Evolutionary conservation across 805 yeast genomes (phyloP).

Genomic region (Metschnikowia colocasiae): DNA sequence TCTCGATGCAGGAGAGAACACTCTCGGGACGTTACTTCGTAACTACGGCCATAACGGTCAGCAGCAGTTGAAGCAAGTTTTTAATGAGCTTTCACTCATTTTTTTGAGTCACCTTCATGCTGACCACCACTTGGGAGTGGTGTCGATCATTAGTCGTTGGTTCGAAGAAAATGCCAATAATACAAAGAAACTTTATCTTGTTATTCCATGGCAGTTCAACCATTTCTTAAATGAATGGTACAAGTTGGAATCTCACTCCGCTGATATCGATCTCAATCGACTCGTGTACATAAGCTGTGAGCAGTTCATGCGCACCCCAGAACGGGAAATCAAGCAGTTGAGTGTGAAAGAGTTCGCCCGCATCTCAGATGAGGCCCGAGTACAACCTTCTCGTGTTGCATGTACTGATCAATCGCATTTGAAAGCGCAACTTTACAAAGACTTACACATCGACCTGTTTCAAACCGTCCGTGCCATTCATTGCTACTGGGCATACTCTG

Average conservation of each 20-base stretch:
- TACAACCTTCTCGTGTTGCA: conserved; percentile 15
- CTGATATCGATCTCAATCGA: conserved; percentile 33
- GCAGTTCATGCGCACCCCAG: conserved; percentile 38
- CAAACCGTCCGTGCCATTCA: conserved; percentile 76
- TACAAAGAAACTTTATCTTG: conserved; percentile 45
- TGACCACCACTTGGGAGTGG: conserved; percentile 89
- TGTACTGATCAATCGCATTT: conserved; percentile 17
- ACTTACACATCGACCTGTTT: conserved; percentile 42
- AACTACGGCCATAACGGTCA: conserved; percentile 49
- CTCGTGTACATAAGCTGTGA: conserved; percentile 59
- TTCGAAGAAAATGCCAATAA: conserved; percentile 35
- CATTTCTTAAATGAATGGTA: conserved; percentile 70
- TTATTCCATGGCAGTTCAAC: conserved; percentile 73
- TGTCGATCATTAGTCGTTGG: conserved; percentile 72
- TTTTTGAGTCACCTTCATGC: conserved; percentile 92
- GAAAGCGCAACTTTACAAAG: conserved; percentile 32
- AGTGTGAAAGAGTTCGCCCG: conserved; percentile 31
- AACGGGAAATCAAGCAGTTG: conserved; percentile 29
- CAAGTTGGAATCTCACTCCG: conserved; percentile 38
- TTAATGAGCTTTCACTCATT: conserved; percentile 61
- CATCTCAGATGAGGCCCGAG: conserved; percentile 25
- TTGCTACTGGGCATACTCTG: conserved; percentile 73
- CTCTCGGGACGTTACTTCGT: conserved; percentile 68
- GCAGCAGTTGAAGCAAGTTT: conserved; percentile 33
- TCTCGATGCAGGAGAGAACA: conserved; percentile 95